Percentiles rank a stretch among this genome's conserved stretches.
These are phyloP conservation scores for Aeschynomene evenia DNA, from an alignment of 306 rosid genomes.

Conservation along the genomic window DNA sequence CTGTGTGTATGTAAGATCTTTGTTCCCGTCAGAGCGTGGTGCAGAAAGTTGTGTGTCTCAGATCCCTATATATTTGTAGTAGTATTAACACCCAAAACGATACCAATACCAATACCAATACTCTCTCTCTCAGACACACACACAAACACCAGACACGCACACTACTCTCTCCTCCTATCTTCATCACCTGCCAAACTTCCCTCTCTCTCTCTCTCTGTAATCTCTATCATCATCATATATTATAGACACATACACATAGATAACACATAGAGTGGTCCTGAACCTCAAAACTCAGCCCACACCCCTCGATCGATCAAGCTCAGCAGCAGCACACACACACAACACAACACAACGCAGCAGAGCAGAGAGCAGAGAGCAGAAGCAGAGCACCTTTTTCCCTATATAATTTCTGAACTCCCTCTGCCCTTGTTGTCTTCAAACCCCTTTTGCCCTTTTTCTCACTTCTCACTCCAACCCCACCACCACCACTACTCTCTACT, in stretches of 20 bases:
- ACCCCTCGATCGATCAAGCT: neutral
- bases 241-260: neutral
- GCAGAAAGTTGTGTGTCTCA: constrained; percentile 71
- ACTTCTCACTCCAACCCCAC: neutral
- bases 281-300: neutral
- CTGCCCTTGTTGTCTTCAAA: neutral
- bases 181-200: neutral
- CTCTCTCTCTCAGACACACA: neutral
- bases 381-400: constrained; percentile 7
- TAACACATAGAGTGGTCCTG: constrained; percentile 46
- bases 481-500: neutral
- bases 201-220: neutral
- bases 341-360: neutral
- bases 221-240: neutral
- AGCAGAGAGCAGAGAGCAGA: too few relatives aligned
- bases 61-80: constrained; percentile 93
- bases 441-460: neutral
- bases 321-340: neutral
- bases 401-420: neutral
- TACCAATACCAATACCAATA: neutral
- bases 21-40: constrained; percentile 51
- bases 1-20: constrained; percentile 59
- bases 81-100: constrained; percentile 29
- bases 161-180: neutral
- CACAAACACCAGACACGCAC: neutral